A percentile compares a stretch with the other conserved stretches of the same genome.
Evolutionary conservation across 2,329 filamentous ascomycete genomes (phyloP).

Genomic region (Cadophora luteo-olivacea): DNA sequence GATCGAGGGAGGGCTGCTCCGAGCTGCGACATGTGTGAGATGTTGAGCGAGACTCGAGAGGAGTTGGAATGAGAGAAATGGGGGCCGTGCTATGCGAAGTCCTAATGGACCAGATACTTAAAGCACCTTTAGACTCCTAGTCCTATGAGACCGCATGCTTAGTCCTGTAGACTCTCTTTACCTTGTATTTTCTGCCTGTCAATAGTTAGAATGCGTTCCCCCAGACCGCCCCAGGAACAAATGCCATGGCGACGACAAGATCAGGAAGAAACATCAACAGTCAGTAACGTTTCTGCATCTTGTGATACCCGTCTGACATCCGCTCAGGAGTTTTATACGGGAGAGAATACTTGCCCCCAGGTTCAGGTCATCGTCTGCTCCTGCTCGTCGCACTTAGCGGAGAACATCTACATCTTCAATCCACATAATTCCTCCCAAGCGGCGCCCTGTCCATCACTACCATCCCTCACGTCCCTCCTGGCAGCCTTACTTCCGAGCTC

Average conservation of each 20-base stretch:
- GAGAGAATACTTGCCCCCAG: not conserved
- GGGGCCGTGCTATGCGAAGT: not conserved
- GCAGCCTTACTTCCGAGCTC: not conserved
- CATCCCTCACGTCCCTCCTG: not conserved
- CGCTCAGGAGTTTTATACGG: not conserved
- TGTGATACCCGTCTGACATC: not conserved
- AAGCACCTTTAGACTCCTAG: too few species aligned
- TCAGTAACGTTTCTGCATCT: not conserved
- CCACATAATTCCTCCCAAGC: not conserved
- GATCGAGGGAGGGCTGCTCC: not conserved
- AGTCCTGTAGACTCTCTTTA: too few species aligned
- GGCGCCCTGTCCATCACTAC: not conserved
- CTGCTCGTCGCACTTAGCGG: constrained; percentile 17
- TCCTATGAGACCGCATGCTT: too few species aligned
- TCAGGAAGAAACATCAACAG: not conserved
- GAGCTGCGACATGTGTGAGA: not conserved
- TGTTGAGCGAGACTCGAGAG: not conserved
- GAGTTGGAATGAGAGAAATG: not conserved
- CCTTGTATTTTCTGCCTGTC: not conserved
- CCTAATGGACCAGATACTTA: not conserved
- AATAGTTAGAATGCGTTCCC: constrained; percentile 1
- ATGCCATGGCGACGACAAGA: not conserved
- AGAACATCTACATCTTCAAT: constrained; percentile 15
- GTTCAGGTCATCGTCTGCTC: constrained; percentile 27
- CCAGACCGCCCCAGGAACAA: not conserved